Base-by-base conservation (phyloP, 2,329 filamentous ascomycete genomes). In the Penicillium sp. region DNA sequence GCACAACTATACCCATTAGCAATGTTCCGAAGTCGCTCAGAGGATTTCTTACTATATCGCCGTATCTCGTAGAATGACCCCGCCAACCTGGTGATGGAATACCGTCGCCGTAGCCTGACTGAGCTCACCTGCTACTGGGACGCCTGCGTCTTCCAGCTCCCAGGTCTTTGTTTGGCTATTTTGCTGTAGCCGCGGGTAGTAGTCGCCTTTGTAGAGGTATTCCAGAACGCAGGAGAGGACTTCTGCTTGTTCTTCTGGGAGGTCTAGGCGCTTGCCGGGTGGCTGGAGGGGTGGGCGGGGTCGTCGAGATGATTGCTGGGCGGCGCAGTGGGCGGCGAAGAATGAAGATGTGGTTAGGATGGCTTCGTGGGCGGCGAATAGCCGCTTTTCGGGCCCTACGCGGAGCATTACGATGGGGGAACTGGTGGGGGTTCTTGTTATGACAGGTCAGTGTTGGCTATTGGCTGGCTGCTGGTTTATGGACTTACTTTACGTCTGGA, bases 181-280 rank as follows among this genome's bases (percentile, higher is more conserved):
- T 75, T 91, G 91, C 53, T 91, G 77, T 22, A 96, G 81, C 16
- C 89, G 88, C 3, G 92, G 92, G 65, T 88, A 92, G 77, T 96
- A 96, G 75, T 96, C 92, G 60, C 92, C 92, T 76, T 95, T 95
- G 83, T 95, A 95, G 53, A 97, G 85, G 65, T 89, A 96, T 71
- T 97, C 92, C 53, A 97, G 86, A 10, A 97, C 83, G 5, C 89
- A 92, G 7, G 91, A 95, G 74, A 97, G 92, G 67, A 96, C 88
- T 71, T 96, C 91, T 18, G 92, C 91, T 64, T 92, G 88, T 74
- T 96, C 92, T 56, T 93, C 86, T 1, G 91, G 88, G 2, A 96
- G 84, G 48, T 88, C 83, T 70, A 96, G 88, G 51, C 88, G 86
- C 76, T 91, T 92, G 69, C 79, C 81, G 45, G 72, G 70, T 14